Evolutionary conservation across 2,329 filamentous ascomycete genomes (phyloP).

Genomic region (Calonectria ilicicola): DNA sequence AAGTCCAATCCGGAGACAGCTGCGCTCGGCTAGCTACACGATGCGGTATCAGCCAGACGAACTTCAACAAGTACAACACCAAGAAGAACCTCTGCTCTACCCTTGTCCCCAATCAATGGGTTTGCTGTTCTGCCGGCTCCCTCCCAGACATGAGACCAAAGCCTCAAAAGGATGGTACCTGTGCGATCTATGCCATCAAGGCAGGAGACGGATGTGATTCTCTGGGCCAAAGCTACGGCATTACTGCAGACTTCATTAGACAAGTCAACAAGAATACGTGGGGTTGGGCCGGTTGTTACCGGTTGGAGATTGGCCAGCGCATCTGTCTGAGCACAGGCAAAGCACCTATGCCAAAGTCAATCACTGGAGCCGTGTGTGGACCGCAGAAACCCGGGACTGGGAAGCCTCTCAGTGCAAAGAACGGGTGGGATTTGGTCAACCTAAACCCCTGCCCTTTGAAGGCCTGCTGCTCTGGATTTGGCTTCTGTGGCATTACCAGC

Average conservation of each 20-base stretch:
- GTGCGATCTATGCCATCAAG: conserved; percentile 47
- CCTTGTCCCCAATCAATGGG: conserved; percentile 47
- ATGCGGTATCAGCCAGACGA: conserved; percentile 52
- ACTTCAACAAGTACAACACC: conserved; percentile 55
- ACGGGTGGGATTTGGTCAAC: conserved; percentile 43
- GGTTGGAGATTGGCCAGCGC: conserved; percentile 37
- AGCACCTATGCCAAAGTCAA: conserved; percentile 47
- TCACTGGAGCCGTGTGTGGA: conserved; percentile 49
- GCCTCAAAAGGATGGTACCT: conserved; percentile 50
- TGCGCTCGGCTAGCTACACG: conserved; percentile 51
- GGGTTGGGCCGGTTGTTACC: conserved; percentile 51
- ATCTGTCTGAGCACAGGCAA: conserved; percentile 51
- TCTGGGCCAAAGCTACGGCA: conserved; percentile 45
- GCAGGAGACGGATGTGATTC: conserved; percentile 47
- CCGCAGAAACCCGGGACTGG: conserved; percentile 46
- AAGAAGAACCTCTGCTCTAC: conserved; percentile 46
- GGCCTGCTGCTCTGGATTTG: conserved; percentile 56
- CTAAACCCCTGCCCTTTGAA: conserved; percentile 62
- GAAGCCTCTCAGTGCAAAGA: conserved; percentile 42
- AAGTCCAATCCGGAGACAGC: conserved; percentile 50
- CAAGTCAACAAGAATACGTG: conserved; percentile 52
- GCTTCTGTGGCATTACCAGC: conserved; percentile 57
- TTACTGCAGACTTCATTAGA: conserved; percentile 53
- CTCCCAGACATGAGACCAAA: conserved; percentile 49
- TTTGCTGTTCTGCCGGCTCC: conserved; percentile 52